Conservation (phyloP, 768 basidiomycete genomes). For the Suillus americanus region DNA sequence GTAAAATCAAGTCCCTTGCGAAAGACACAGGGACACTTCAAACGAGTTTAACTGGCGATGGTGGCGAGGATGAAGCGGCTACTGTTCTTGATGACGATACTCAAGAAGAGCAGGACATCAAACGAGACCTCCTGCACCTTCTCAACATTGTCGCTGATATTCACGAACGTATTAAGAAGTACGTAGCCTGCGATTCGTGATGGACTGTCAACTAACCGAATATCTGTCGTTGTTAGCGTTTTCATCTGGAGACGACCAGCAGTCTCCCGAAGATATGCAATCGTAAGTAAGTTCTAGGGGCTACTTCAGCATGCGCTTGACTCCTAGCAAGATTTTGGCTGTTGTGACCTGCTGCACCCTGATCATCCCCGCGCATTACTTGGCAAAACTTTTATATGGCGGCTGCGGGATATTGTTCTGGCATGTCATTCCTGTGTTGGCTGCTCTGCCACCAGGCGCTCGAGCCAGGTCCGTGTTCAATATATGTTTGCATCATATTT, state of each 20-base stretch:
- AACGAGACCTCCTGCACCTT: conserved; percentile 38
- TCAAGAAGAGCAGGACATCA: conserved; percentile 41
- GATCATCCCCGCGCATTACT: conserved; percentile 48
- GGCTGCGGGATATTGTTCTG: conserved; percentile 55
- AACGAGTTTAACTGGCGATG: not conserved
- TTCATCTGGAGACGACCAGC: conserved; percentile 64
- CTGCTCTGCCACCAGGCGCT: conserved; percentile 46
- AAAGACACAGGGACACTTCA: conserved; percentile 8
- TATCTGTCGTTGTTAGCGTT: conserved; percentile 39
- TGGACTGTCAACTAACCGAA: not conserved
- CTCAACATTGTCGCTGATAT: conserved; percentile 55
- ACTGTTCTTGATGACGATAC: conserved; percentile 37
- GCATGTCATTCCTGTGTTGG: conserved; percentile 60
- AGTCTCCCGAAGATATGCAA: conserved; percentile 47
- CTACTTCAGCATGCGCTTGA: conserved; percentile 8
- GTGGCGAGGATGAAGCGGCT: conserved; percentile 14
- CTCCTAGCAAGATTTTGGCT: conserved; percentile 34
- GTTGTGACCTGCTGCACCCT: conserved; percentile 38
- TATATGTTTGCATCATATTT: not conserved
- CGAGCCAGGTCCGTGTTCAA: conserved; percentile 41
- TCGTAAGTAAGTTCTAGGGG: conserved; percentile 34
- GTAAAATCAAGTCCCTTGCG: conserved; percentile 28
- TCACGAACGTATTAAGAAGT: conserved; percentile 69
- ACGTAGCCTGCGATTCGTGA: conserved; percentile 14
- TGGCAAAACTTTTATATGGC: conserved; percentile 49